phyloP scores from a whole-genome alignment of 140 eudicot species.

The Anethum foeniculum region DNA sequence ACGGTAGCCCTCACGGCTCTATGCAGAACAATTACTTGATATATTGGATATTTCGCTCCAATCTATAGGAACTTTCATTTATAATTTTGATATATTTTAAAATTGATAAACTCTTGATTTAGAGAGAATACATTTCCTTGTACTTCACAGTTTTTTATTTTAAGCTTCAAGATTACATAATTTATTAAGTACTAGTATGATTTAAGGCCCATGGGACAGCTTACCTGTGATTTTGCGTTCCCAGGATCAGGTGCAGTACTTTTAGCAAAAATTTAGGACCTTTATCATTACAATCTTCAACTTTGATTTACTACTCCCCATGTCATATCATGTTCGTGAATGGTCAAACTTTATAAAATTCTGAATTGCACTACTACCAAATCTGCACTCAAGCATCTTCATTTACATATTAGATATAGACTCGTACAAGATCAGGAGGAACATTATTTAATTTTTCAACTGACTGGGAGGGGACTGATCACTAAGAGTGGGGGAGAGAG shows the following conservation, averaged over 20 bases:
- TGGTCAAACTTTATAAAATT: not conserved
- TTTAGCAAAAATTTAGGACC: no score
- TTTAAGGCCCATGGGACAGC: no score
- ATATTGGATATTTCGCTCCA: slow-evolving; percentile 62
- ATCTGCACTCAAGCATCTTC: not conserved
- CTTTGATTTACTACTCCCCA: not conserved
- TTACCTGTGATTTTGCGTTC: no score
- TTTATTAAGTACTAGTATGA: no score
- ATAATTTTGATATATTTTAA: no score
- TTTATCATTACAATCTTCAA: no score
- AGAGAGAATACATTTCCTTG: no score
- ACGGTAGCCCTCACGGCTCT: slow-evolving; percentile 7
- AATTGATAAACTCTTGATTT: no score
- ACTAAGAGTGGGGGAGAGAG: slow-evolving; percentile 13
- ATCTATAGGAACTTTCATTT: no score
- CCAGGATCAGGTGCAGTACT: no score
- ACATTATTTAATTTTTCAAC: not conserved
- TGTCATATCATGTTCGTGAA: not conserved
- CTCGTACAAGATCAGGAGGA: not conserved
- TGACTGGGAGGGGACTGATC: not conserved
- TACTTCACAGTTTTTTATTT: no score
- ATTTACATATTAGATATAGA: not conserved
- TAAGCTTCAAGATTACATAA: no score
- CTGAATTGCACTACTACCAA: not conserved
- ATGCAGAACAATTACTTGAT: slow-evolving; percentile 81